Evolutionary conservation across 176 grass and related monocot genomes (phyloP).

Genomic region (Oropetium thomaeum): DNA sequence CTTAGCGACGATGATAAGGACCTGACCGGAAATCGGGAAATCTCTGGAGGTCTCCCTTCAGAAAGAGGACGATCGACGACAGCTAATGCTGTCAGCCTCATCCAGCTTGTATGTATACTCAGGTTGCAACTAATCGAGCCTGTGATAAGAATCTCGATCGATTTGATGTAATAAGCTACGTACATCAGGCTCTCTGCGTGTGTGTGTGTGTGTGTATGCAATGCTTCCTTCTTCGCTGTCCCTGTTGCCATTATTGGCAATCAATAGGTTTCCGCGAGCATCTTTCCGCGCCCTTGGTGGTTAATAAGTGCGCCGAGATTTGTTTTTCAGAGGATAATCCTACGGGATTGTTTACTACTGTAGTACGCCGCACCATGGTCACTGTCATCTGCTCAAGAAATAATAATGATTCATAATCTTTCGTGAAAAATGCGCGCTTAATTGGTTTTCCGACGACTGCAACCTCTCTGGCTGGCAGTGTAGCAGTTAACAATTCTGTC

Average conservation of each 20-base stretch:
- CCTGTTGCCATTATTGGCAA: conserved; percentile 27
- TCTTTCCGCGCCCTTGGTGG: conserved; percentile 30
- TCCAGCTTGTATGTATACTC: too few relatives aligned
- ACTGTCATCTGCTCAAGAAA: neutral
- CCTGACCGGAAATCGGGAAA: neutral
- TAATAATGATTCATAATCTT: too few relatives aligned
- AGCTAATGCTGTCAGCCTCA: conserved; percentile 29
- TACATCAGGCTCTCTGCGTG: neutral
- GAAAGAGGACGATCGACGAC: neutral
- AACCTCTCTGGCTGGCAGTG: neutral
- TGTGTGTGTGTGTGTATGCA: too few relatives aligned
- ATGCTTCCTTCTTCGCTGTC: conserved; percentile 44
- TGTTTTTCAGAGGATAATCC: neutral
- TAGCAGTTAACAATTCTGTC: neutral
- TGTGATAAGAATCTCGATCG: conserved; percentile 11
- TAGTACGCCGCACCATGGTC: too few relatives aligned
- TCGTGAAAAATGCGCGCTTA: neutral
- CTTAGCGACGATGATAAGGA: too few relatives aligned
- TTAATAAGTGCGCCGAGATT: conserved; percentile 7
- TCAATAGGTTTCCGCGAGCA: conserved; percentile 18
- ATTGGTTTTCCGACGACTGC: neutral
- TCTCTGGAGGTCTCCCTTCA: conserved; percentile 8
- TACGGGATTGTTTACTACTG: neutral
- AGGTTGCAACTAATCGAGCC: conserved; percentile 28
- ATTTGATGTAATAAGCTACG: conserved; percentile 18